Evolutionary conservation across 805 yeast species (phyloP).

Genomic region (Wickerhamomyces sydowiorum): DNA sequence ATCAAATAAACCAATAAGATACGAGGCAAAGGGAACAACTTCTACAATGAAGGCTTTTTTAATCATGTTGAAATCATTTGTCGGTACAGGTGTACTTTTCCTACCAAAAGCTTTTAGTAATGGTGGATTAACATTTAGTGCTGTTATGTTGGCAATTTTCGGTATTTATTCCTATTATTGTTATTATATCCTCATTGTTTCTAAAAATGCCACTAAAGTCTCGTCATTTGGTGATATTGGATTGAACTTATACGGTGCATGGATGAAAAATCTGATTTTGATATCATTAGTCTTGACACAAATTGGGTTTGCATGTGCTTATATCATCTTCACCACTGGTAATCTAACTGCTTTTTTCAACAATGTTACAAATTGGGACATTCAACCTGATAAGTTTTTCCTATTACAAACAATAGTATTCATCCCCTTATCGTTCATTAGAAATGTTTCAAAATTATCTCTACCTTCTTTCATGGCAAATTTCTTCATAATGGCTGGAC

Average conservation of each 20-base stretch:
- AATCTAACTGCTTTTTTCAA: slow-evolving; percentile 58
- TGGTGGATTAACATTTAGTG: slow-evolving; percentile 65
- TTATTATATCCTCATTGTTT: slow-evolving; percentile 54
- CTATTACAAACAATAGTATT: slow-evolving; percentile 50
- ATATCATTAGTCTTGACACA: slow-evolving; percentile 65
- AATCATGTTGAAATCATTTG: slow-evolving; percentile 64
- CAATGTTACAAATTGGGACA: slow-evolving; percentile 39
- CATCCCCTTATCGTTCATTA: slow-evolving; percentile 62
- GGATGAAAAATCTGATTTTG: slow-evolving; percentile 60
- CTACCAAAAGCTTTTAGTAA: slow-evolving; percentile 65
- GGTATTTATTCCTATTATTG: slow-evolving; percentile 77
- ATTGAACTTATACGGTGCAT: slow-evolving; percentile 50
- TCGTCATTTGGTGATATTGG: slow-evolving; percentile 83
- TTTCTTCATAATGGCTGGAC: slow-evolving; percentile 59
- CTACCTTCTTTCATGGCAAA: slow-evolving; percentile 70
- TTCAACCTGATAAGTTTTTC: slow-evolving; percentile 42
- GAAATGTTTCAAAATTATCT: slow-evolving; percentile 74
- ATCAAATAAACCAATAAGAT: slow-evolving; percentile 7
- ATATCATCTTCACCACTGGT: slow-evolving; percentile 72
- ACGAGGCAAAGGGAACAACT: slow-evolving; percentile 53
- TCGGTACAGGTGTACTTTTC: slow-evolving; percentile 73
- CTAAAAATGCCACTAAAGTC: slow-evolving; percentile 56
- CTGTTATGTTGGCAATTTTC: slow-evolving; percentile 46
- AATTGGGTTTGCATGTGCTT: slow-evolving; percentile 76
- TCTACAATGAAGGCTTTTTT: slow-evolving; percentile 70